Conservation (phyloP, 257 asterid genomes). For the Nicotiana tomentosiformis region DNA sequence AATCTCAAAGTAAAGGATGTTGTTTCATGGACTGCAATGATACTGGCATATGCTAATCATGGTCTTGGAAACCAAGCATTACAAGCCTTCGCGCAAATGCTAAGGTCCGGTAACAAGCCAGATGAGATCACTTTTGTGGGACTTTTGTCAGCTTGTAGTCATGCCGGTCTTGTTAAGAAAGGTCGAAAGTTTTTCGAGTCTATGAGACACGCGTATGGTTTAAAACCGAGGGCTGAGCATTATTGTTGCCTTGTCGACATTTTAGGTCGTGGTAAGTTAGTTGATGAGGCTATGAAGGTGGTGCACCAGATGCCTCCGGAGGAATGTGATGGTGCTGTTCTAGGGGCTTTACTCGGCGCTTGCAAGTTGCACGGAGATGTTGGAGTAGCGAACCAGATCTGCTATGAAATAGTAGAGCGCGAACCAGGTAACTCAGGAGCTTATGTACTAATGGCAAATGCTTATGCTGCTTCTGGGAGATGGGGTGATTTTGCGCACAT, state of each 20-base stretch:
- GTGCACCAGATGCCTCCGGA: conserved; percentile 45
- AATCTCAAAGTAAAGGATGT: too few species aligned
- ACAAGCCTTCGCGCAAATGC: too few species aligned
- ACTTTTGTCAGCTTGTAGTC: too few species aligned
- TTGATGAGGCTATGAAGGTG: conserved; percentile 41
- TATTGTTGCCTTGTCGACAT: conserved; percentile 40
- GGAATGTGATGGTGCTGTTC: conserved; percentile 47
- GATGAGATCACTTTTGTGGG: too few species aligned
- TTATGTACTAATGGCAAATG: conserved; percentile 41
- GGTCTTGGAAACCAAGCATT: too few species aligned
- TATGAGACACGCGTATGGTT: conserved; percentile 37
- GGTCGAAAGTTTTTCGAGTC: conserved; percentile 52
- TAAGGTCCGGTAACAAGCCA: too few species aligned
- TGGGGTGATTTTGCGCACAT: conserved; percentile 49
- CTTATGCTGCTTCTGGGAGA: conserved; percentile 50
- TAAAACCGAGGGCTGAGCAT: conserved; percentile 47
- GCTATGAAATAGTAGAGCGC: conserved; percentile 39
- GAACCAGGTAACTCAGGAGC: conserved; percentile 51
- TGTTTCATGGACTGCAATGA: too few species aligned
- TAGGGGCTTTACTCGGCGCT: conserved; percentile 54
- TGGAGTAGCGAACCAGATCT: conserved; percentile 30
- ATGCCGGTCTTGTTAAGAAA: conserved; percentile 44
- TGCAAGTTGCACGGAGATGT: conserved; percentile 50
- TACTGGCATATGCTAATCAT: too few species aligned
- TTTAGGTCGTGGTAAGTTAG: conserved; percentile 37